Evolutionary conservation across 2,329 filamentous ascomycete species (phyloP), one percentile per base, ranked within the genome.

Genomic region (Phaeophleospora eucalypticola): DNA sequence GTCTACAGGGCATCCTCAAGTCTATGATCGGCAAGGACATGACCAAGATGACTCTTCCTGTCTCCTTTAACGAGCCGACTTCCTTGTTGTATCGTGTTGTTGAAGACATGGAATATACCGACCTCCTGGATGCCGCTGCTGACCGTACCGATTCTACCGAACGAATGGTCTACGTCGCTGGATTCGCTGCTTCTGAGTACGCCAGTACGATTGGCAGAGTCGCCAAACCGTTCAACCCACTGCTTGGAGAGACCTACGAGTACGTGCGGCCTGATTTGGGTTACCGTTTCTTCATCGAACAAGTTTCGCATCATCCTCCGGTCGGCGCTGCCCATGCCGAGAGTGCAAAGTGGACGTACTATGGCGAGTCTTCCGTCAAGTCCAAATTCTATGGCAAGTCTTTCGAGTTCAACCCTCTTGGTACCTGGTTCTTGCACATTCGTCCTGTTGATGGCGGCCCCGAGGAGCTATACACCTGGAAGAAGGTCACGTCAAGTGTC

Each of bases 1-100:
- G 1, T 21, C 18, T 4, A 1, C 55, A 96, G 90, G 86, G 86
- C 57, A 96, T 98, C 58, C 74, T 98, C 54, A 98, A 97, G 73
- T 97, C 91, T 17, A 97, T 98, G 93, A 95, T 98, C 69, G 93
- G 93, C 54, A 97, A 98, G 68, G 93, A 98, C 65, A 97, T 98
- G 93, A 97, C 93, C 32, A 97, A 94, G 74, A 98, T 98, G 91
- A 97, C 93, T 0, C 74, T 98, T 16, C 93, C 93, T 0, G 93
- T 98, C 2, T 95, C 93, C 0, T 97, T 98, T 75, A 98, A 98
- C 70, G 93, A 98, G 68, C 93, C 93, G 0, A 98, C 93, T 0
- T 97, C 93, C 4, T 75, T 98, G 10, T 78, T 98, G 7, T 93
- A 97, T 68, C 87, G 93, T 65, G 91, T 94, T 36, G 89, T 88